Conservation (phyloP, 2,329 filamentous ascomycete species). For the Neofusicoccum umdonicola region DNA sequence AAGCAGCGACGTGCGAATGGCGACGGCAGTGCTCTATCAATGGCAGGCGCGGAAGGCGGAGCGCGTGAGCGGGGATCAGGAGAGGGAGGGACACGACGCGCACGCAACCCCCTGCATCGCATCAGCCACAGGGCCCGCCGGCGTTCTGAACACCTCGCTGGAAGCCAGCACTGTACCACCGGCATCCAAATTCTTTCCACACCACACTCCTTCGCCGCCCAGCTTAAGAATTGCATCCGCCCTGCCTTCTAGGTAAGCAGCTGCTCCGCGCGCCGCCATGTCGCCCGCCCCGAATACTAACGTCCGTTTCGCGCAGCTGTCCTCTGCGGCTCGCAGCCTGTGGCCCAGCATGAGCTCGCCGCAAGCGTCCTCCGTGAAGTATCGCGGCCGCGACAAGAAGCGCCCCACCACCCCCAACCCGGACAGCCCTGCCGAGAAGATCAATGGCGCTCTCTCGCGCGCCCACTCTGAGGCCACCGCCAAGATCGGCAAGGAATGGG, state of each 20-base stretch:
- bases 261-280: constrained; percentile 1
- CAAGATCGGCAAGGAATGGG: constrained; percentile 62
- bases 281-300: constrained; percentile 1
- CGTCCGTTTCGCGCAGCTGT: constrained; percentile 24
- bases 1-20: neutral
- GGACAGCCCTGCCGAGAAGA: constrained; percentile 26
- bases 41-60: neutral
- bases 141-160: constrained; percentile 16
- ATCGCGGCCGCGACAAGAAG: constrained; percentile 39
- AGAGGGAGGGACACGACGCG: constrained; percentile 6
- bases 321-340: constrained; percentile 32
- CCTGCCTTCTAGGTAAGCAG: constrained; percentile 7
- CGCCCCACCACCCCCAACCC: constrained; percentile 36
- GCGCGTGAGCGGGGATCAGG: neutral
- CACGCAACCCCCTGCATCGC: constrained; percentile 8
- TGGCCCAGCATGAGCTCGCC: constrained; percentile 18
- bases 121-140: constrained; percentile 2
- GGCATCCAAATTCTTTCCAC: constrained; percentile 14
- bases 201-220: constrained; percentile 16
- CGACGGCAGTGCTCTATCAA: neutral
- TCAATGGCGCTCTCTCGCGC: constrained; percentile 29
- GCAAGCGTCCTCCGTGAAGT: constrained; percentile 27
- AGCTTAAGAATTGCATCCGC: constrained; percentile 8
- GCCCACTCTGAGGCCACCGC: constrained; percentile 32
- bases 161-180: constrained; percentile 11